Conservation (phyloP, 2,329 filamentous ascomycete genomes). For the Colletotrichum euphorbiae region DNA sequence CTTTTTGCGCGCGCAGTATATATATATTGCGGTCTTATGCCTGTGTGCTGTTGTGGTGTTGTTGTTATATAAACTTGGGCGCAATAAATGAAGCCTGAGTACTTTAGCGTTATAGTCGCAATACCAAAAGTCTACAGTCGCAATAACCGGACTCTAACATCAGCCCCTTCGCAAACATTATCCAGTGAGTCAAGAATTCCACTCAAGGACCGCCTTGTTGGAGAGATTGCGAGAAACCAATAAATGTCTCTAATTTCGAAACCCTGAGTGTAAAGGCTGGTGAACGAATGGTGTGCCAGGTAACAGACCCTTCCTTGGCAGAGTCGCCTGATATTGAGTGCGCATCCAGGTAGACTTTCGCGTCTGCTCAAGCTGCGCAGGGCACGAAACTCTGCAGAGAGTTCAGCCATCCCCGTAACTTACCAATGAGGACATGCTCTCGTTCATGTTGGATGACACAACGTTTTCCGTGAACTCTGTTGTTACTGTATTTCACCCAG, state of each 20-base stretch:
- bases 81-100: no score
- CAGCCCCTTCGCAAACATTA: background rate
- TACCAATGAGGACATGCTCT: background rate
- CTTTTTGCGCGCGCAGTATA: no score
- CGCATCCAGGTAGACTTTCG: background rate
- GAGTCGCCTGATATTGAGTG: slow-evolving; percentile 6
- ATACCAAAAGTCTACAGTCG: no score
- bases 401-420: background rate
- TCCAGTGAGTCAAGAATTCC: background rate
- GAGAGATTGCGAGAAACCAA: background rate
- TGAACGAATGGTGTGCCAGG: background rate
- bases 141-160: no score
- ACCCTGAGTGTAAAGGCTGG: background rate
- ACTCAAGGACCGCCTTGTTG: background rate
- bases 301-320: background rate
- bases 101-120: no score
- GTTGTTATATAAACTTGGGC: no score
- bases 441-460: background rate
- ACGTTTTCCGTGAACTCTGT: background rate
- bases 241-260: background rate
- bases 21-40: no score
- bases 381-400: background rate
- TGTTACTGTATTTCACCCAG: background rate
- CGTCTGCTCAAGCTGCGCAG: background rate
- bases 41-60: no score